Evolutionary conservation across 768 basidiomycete genomes (phyloP).

Genomic region (Boletus huronensis): DNA sequence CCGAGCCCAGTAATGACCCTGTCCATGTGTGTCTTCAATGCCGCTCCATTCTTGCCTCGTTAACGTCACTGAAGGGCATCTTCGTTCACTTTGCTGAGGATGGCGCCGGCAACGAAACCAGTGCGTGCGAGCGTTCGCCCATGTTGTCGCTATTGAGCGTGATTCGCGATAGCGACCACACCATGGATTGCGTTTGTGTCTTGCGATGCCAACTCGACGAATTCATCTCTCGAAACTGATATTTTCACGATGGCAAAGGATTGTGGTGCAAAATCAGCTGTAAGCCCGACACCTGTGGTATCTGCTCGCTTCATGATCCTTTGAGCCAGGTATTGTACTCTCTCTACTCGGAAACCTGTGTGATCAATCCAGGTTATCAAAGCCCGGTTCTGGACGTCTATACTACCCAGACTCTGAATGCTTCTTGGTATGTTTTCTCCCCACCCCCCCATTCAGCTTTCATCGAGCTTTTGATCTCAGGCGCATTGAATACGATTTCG

Average conservation of each 20-base stretch:
- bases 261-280: slow-evolving; percentile 77
- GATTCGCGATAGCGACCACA: slow-evolving; percentile 50
- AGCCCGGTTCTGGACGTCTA: slow-evolving; percentile 72
- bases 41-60: background rate
- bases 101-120: slow-evolving; percentile 42
- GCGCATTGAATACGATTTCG: slow-evolving; percentile 57
- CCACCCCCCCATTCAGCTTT: background rate
- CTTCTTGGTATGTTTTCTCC: slow-evolving; percentile 46
- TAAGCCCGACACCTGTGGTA: slow-evolving; percentile 34
- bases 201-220: slow-evolving; percentile 76
- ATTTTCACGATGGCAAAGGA: slow-evolving; percentile 80
- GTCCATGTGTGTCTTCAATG: slow-evolving; percentile 45
- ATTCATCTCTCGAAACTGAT: slow-evolving; percentile 57
- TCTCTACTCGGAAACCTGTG: slow-evolving; percentile 62
- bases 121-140: slow-evolving; percentile 42
- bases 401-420: slow-evolving; percentile 60
- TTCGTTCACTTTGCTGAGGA: slow-evolving; percentile 81
- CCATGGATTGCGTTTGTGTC: slow-evolving; percentile 91
- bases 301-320: background rate
- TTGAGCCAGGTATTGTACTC: slow-evolving; percentile 71
- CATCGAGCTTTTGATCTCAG: slow-evolving; percentile 24
- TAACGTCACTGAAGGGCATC: slow-evolving; percentile 52
- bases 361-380: slow-evolving; percentile 71
- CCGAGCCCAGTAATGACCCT: slow-evolving; percentile 42
- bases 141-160: slow-evolving; percentile 11